Conservation (phyloP, 768 basidiomycete species). For the Asterophora lycoperdoides region DNA sequence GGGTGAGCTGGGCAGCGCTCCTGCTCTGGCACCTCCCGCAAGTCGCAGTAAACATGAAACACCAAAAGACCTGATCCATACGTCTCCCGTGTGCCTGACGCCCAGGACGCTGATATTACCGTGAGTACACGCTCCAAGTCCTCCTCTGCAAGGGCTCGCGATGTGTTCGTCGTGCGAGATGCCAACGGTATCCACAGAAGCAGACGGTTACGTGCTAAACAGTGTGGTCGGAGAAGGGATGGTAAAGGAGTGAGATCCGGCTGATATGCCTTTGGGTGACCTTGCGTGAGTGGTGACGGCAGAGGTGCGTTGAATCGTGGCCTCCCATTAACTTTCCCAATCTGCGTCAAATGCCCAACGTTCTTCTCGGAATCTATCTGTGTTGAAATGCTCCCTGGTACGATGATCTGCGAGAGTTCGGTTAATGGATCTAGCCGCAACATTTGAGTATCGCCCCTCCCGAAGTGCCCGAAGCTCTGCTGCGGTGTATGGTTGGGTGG, state of each 20-base stretch:
- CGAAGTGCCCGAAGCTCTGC: not conserved
- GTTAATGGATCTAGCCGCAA: not conserved
- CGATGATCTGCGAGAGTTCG: not conserved
- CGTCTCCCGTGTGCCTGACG: conserved; percentile 23
- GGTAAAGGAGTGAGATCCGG: conserved; percentile 13
- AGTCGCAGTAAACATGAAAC: too few relatives aligned
- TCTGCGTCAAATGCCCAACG: not conserved
- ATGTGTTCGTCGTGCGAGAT: not conserved
- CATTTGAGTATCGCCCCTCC: not conserved
- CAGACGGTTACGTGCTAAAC: conserved; percentile 22
- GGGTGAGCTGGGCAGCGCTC: too few relatives aligned
- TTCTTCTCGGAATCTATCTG: not conserved
- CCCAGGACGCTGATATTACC: conserved; percentile 20
- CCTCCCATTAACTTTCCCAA: not conserved
- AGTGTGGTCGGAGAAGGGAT: conserved; percentile 23
- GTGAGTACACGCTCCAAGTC: conserved; percentile 16
- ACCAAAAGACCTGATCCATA: conserved; percentile 18
- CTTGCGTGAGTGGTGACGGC: not conserved
- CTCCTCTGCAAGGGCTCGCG: not conserved
- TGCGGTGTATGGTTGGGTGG: not conserved
- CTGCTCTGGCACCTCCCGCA: too few relatives aligned
- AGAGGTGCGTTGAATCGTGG: not conserved
- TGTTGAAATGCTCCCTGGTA: not conserved
- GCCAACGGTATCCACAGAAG: conserved; percentile 21
- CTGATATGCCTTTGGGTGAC: conserved; percentile 1